Base-by-base conservation (phyloP, 1,139 yeast species). In the Zhuliangozyma parablackwelliae region DNA sequence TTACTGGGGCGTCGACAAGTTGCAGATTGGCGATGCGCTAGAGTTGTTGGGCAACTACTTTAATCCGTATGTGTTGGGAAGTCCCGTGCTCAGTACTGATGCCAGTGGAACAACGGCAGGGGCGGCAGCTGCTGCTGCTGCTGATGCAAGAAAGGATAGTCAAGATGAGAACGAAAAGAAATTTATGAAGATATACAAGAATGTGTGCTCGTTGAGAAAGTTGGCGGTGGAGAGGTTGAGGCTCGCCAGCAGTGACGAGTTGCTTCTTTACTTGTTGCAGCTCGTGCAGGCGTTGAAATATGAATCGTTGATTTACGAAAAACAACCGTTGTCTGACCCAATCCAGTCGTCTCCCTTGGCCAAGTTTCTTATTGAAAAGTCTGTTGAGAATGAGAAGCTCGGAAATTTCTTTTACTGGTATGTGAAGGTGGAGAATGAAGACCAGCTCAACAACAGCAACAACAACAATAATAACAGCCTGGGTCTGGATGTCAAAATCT, bases 341-440 rank as follows among this genome's bases (percentile, higher is more conserved):
- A 33, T 59, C 35, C 42, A 52, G 45, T 47, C 51, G 11, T 80
- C 89, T 0, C 89, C 94, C 6, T 63, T 90, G 39, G 94, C 95
- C 0, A 76, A 77, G 41, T 90, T 92, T 53, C 65, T 94, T 32
- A 82, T 90, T 32, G 80, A 80, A 26, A 69, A 92, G 35, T 82
- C 96, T 0, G 70, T 82, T 1, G 69, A 75, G 23, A 84, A 83
- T 53, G 75, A 76, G 21, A 65, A 75, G 12, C 63, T 92, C 26
- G 95, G 96, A 0, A 89, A 83, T 52, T 88, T 76, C 54, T 80
- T 92, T 44, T 90, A 88, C 54, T 92, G 98, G 97, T 88, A 83
- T 53, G 75, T 92, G 34, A 83, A 82, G 47, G 96, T 94, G 1
- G 97, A 90, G 52, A 77, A 87, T 28, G 83, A 80, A 48, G 96